Percentiles rank a stretch among this genome's conserved stretches.
phyloP scores from a whole-genome alignment of 2,329 filamentous ascomycete species.

The Sporothrix variecibatus region DNA sequence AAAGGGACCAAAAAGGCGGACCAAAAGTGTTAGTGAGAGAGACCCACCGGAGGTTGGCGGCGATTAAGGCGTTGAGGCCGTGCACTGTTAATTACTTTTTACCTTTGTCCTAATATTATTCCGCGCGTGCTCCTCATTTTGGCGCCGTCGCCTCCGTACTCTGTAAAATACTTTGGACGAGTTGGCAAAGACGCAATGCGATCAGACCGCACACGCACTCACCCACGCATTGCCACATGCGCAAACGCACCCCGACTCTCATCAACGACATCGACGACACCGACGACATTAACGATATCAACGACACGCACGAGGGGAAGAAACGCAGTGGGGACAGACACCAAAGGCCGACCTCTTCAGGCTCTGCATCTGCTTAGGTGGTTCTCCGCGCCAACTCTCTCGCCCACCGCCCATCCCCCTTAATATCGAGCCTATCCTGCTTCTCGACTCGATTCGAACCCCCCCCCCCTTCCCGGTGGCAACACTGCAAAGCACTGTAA shows the following conservation, averaged over 20 bases:
- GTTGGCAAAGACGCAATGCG: not conserved
- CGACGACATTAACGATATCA: not conserved
- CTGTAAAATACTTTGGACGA: not conserved
- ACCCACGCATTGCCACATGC: not conserved
- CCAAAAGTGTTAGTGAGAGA: not conserved
- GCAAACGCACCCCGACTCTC: not conserved
- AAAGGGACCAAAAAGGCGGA: not conserved
- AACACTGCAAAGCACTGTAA: not conserved
- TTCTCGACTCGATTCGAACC: not conserved
- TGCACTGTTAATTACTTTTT: not conserved
- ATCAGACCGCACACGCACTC: not conserved
- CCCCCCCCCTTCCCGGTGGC: not conserved
- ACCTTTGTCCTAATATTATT: not conserved
- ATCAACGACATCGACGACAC: not conserved
- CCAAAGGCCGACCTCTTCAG: not conserved
- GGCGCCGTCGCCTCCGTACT: not conserved
- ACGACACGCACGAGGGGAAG: too few species aligned
- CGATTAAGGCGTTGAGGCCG: conserved; percentile 17
- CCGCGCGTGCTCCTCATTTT: not conserved
- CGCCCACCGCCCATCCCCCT: not conserved
- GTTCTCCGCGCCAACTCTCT: not conserved
- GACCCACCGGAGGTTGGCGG: not conserved
- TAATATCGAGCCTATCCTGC: not conserved
- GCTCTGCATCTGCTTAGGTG: not conserved
- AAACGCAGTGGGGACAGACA: not conserved